These are phyloP conservation scores for Fusarium dlaminii DNA, from an alignment of 2,329 filamentous ascomycete genomes.

Conservation along the genomic window DNA sequence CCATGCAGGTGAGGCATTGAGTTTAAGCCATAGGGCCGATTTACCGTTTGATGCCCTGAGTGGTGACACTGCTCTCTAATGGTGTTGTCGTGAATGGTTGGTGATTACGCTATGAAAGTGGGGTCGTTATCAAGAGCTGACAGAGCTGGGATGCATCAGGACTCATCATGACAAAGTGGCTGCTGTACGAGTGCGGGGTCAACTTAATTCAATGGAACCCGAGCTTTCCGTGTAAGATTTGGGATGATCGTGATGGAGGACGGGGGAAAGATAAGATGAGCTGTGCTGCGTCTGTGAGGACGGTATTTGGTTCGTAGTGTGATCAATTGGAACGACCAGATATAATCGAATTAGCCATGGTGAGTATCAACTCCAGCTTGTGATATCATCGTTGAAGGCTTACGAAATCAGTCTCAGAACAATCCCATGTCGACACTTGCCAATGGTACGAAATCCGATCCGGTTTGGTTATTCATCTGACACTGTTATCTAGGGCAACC, in stretches of 20 bases:
- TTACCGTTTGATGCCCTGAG: neutral
- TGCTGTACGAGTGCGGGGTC: slow-evolving; percentile 7
- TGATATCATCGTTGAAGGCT: neutral
- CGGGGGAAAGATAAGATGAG: neutral
- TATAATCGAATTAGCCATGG: neutral
- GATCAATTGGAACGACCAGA: neutral
- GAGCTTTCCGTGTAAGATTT: neutral
- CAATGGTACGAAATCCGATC: slow-evolving; percentile 1
- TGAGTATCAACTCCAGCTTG: neutral
- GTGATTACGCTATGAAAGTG: neutral
- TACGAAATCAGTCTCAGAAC: neutral
- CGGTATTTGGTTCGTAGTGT: rapidly evolving
- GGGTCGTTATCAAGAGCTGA: neutral
- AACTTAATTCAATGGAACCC: neutral
- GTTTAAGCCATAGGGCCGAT: neutral
- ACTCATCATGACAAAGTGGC: slow-evolving; percentile 23
- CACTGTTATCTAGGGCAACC: slow-evolving; percentile 28
- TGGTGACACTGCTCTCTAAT: neutral
- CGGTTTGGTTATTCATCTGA: neutral
- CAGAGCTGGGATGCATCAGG: neutral
- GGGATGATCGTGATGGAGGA: neutral
- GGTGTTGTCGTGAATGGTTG: neutral
- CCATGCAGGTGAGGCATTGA: neutral
- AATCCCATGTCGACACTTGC: slow-evolving; percentile 22
- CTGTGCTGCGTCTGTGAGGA: neutral